Evolutionary conservation across 2,329 filamentous ascomycete species (phyloP).

Genomic region (Ceratocystis smalleyi): DNA sequence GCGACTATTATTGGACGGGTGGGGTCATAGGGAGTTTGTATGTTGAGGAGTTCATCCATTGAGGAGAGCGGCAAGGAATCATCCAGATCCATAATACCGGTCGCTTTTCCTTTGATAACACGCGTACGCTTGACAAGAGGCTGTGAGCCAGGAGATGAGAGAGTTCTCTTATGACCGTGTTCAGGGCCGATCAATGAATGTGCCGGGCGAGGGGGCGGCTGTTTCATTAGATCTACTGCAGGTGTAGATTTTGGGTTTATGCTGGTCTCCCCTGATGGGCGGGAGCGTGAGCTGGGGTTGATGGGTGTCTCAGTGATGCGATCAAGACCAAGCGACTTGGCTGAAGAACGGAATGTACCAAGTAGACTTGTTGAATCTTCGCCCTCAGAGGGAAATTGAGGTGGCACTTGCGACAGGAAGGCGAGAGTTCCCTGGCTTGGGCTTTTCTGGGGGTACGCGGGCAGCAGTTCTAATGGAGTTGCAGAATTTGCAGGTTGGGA

Average conservation of each 20-base stretch:
- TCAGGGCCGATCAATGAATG: slow-evolving; percentile 8
- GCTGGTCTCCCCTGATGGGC: not conserved
- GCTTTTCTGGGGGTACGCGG: not conserved
- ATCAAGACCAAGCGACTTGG: not conserved
- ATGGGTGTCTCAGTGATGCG: not conserved
- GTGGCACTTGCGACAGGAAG: slow-evolving; percentile 8
- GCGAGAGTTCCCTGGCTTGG: not conserved
- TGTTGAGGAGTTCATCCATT: slow-evolving; percentile 13
- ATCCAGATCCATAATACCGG: slow-evolving; percentile 13
- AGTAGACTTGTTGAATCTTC: slow-evolving; percentile 3
- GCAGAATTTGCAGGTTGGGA: not conserved
- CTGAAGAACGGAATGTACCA: not conserved
- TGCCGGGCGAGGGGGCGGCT: slow-evolving; percentile 2
- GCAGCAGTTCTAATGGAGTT: not conserved
- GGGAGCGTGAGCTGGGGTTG: not conserved
- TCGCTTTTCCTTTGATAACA: not conserved
- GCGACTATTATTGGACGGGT: slow-evolving; percentile 14
- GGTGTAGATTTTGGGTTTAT: not conserved
- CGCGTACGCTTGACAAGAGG: slow-evolving; percentile 15
- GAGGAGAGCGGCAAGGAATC: slow-evolving; percentile 12
- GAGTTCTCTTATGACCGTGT: slow-evolving; percentile 12
- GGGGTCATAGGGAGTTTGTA: slow-evolving; percentile 15
- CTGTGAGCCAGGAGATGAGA: slow-evolving; percentile 13
- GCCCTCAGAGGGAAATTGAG: not conserved
- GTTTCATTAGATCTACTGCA: slow-evolving; percentile 5